Percentiles rank a stretch among this genome's conserved stretches.
These are phyloP conservation scores for Mycocentrospora acerina DNA, from an alignment of 2,329 filamentous ascomycete species.

Conservation along the genomic window DNA sequence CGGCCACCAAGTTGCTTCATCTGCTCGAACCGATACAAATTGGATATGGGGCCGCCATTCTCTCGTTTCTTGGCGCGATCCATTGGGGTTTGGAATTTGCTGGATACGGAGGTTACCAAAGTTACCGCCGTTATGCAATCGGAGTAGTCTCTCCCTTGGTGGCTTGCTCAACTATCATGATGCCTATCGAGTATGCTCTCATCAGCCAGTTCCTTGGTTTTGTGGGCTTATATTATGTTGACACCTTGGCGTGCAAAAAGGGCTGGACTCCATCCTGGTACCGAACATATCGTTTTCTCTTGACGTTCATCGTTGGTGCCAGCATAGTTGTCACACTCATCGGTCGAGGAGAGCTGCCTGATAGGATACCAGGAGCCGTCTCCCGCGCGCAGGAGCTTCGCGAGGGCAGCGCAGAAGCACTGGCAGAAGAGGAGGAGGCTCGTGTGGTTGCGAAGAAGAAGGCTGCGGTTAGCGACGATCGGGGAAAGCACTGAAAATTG, in stretches of 20 bases:
- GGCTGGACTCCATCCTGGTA: constrained; percentile 86
- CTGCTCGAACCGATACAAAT: constrained; percentile 84
- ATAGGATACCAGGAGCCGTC: constrained; percentile 48
- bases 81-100: constrained; percentile 93
- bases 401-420: constrained; percentile 27
- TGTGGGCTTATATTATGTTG: constrained; percentile 81
- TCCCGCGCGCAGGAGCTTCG: constrained; percentile 55
- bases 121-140: constrained; percentile 79
- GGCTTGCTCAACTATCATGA: constrained; percentile 85
- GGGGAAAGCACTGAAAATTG: constrained; percentile 10
- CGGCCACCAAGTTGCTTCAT: constrained; percentile 70
- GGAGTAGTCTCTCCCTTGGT: constrained; percentile 77
- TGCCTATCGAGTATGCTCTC: constrained; percentile 81
- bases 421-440: constrained; percentile 35
- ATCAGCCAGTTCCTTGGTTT: constrained; percentile 86
- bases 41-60: constrained; percentile 87
- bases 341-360: constrained; percentile 74
- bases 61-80: constrained; percentile 90
- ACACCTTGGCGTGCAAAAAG: constrained; percentile 68
- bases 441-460: constrained; percentile 24
- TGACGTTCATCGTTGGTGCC: constrained; percentile 84
- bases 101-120: constrained; percentile 64
- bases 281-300: constrained; percentile 81
- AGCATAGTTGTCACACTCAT: constrained; percentile 80
- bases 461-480: constrained; percentile 20